These are phyloP conservation scores for Groenewaldozyma tartarivorans DNA, from an alignment of 805 yeast species.

Conservation along the genomic window DNA sequence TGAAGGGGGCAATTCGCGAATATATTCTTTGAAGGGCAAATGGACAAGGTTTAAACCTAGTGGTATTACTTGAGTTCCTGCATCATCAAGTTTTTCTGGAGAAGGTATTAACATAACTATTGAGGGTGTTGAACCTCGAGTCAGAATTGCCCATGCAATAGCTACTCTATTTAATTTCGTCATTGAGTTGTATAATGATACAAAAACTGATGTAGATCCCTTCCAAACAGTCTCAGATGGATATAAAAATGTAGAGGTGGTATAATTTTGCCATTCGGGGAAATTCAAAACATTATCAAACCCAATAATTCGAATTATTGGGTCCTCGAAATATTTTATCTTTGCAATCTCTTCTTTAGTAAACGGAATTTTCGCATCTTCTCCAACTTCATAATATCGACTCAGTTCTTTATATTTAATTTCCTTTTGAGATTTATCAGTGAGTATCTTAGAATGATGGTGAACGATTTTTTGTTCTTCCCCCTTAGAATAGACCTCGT, in stretches of 20 bases:
- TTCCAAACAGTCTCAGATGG: conserved; percentile 52
- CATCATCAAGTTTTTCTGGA: conserved; percentile 24
- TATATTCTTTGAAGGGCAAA: conserved; percentile 68
- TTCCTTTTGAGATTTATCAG: conserved; percentile 37
- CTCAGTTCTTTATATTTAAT: conserved; percentile 27
- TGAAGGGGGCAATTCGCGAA: conserved; percentile 50
- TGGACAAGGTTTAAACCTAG: conserved; percentile 65
- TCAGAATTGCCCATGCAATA: conserved; percentile 61
- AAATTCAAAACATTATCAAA: conserved; percentile 40
- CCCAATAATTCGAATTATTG: conserved; percentile 58
- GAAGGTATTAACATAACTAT: conserved; percentile 51
- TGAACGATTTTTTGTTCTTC: conserved; percentile 46
- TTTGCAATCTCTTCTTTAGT: conserved; percentile 30
- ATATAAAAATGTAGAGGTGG: conserved; percentile 52
- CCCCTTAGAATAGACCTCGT: conserved; percentile 44
- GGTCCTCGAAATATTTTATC: conserved; percentile 30
- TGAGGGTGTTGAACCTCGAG: conserved; percentile 44
- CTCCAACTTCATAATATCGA: conserved; percentile 38
- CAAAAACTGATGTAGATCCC: conserved; percentile 59
- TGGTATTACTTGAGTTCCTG: conserved; percentile 32
- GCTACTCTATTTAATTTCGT: conserved; percentile 45
- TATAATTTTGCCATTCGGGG: conserved; percentile 41
- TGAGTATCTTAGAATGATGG: conserved; percentile 32
- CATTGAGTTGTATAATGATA: conserved; percentile 57
- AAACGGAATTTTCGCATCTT: conserved; percentile 23